Evolutionary conservation across 257 asterid genomes (phyloP).

Genomic region (Plantago elongata): DNA sequence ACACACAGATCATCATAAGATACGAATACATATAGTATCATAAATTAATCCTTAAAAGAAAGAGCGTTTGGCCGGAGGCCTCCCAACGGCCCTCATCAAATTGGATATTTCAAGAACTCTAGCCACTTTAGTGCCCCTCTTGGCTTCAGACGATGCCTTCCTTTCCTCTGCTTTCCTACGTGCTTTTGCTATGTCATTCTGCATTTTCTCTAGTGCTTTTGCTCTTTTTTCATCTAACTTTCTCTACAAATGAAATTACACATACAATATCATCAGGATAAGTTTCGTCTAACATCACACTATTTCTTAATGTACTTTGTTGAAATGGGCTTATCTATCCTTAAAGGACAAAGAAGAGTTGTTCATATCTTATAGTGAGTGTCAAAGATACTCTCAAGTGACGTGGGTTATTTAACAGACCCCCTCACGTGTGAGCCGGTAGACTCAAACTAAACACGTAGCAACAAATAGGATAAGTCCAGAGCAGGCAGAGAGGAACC

Average conservation of each 20-base stretch:
- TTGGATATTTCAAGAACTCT: slow-evolving; percentile 62
- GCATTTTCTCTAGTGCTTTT: slow-evolving; percentile 86
- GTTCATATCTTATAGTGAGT: no score
- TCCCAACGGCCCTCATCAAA: slow-evolving; percentile 89
- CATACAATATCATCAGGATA: not conserved
- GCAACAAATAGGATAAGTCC: no score
- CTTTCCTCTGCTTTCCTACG: slow-evolving; percentile 88
- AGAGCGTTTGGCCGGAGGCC: slow-evolving; percentile 76
- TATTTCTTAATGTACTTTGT: no score
- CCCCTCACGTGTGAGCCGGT: no score
- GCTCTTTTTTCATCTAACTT: slow-evolving; percentile 87
- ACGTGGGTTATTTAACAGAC: no score
- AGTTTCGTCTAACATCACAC: not conserved
- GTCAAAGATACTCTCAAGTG: no score
- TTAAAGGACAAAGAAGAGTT: no score
- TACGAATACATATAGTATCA: no score
- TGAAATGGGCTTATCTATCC: no score
- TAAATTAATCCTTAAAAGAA: slow-evolving; percentile 39
- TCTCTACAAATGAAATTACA: slow-evolving; percentile 48
- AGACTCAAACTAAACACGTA: no score
- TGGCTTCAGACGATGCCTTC: slow-evolving; percentile 87
- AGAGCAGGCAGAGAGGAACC: no score
- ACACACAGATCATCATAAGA: no score
- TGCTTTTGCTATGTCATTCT: slow-evolving; percentile 85
- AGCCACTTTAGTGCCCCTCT: slow-evolving; percentile 93